Conservation (phyloP, 305 asterid genomes). For the Solanum aculeatissimum region DNA sequence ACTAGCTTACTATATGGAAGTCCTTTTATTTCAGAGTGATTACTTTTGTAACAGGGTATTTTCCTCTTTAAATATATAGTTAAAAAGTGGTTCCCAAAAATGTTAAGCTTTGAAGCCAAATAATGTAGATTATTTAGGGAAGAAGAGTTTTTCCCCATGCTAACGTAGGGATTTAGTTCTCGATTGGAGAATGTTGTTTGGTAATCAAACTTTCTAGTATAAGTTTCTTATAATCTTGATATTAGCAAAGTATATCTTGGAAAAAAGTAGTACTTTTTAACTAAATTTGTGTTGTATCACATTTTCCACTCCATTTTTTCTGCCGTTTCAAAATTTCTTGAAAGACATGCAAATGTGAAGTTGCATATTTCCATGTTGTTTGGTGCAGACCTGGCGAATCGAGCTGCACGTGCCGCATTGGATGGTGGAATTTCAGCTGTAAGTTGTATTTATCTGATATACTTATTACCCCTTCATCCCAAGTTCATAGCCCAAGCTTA, state of each 20-base stretch:
- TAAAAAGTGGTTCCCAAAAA: not conserved
- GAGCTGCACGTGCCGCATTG: constrained; percentile 77
- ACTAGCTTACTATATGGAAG: not conserved
- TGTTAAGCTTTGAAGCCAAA: not conserved
- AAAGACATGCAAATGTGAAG: constrained; percentile 2
- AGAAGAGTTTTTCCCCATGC: not conserved
- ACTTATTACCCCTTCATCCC: not conserved
- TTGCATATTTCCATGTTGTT: constrained; percentile 10
- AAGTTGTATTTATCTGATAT: constrained; percentile 11
- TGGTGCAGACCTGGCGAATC: constrained; percentile 70
- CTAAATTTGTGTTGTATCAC: not conserved
- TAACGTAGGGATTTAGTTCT: not conserved
- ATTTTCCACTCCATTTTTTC: not conserved
- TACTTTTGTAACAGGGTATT: not conserved
- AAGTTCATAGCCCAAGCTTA: not conserved
- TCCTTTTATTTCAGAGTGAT: not conserved
- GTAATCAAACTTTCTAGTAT: not conserved
- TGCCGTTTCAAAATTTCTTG: not conserved
- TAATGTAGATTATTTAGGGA: not conserved
- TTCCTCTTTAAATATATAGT: not conserved
- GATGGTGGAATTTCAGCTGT: constrained; percentile 69
- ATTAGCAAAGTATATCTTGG: not conserved
- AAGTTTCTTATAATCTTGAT: not conserved
- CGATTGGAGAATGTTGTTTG: not conserved
- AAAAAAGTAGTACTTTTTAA: not conserved